Evolutionary conservation across 768 basidiomycete genomes (phyloP), one percentile per base, ranked within the genome.

Genomic region (Leccinellum albellum): DNA sequence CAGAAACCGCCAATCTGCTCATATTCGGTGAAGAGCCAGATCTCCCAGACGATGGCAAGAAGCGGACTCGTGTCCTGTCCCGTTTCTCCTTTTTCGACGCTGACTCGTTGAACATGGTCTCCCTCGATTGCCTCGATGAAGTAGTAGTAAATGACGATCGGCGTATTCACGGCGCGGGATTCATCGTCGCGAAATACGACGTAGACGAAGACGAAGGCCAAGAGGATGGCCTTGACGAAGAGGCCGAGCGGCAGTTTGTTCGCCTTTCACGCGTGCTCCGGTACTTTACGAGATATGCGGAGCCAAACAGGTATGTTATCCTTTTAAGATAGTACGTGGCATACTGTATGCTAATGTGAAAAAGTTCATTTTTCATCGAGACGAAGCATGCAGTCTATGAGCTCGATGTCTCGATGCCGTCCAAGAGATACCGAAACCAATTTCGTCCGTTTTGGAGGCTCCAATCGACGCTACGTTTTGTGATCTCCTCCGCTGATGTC

Each of bases 311-410:
- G 88, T 88, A 63, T 56, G 86, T 70, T 24, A 17, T 29, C 61
- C 29, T 31, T 49, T 51, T 50, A 1, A 62, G 42, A 47, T 33
- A n/a, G 45, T 33, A n/a, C 54, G 12, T 10, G 12, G 4, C 53
- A 28, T 57, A 33, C 14, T 50, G 29, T 53, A 26, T 15, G 8
- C 54, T 53, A 37, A 53, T 21, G 31, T 46, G 52, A 48, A 21
- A 32, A 60, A 90, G 89, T 17, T 81, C 86, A 1, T 70, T 89
- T 10, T 88, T 77, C 56, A 75, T 92, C 23, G 83, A 89, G 61
- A 89, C 89, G 0, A 60, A 75, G 17, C 79, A 76, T 53, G 85
- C 86, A 0, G 84, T 82, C 77, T 90, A 89, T 66, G 78, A 82
- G 32, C 70, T 91, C 26, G 69, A 73, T 17, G 62, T 52, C 7